Base-by-base conservation (phyloP, 202 grass and related monocot genomes). In the Elaeis oleifera region DNA sequence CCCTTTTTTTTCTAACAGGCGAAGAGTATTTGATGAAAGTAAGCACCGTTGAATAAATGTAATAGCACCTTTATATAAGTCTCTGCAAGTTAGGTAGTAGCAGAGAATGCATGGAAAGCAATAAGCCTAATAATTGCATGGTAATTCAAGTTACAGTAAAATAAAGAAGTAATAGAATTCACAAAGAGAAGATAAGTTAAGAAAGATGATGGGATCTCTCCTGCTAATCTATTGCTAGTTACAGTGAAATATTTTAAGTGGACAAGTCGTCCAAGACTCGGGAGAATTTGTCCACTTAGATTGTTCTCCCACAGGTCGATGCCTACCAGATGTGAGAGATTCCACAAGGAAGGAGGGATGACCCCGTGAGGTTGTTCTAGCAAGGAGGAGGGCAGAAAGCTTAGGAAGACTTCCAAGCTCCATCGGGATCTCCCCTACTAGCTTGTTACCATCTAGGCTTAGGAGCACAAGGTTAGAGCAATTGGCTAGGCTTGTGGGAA, bases 371-470 rank as follows among this genome's bases (percentile, higher is more conserved):
- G 11, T 57, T 78, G 51, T 71, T 3, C 1, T 0, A 25, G 23
- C 8, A 3, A 71, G 67, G 27, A 1, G 3, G 23, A 71, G 21
- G 0, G 28, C 4, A 25, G 63, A 4, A 26, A 71, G 51, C 29
- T 56, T 78, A 36, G 21, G 13, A 17, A 70, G 26, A 61, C 4
- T 4, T 27, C 75, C 75, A 7, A 78, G 31, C 66, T 54, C 54
- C 15, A 18, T 39, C 1, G 75, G 75, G 24, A 71, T 23, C 19
- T 61, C 20, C 18, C 59, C 66, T 16, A 3, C 16, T 6, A 78
- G 31, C 36, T 63, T 18, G 67, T 78, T 78, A 25, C 8, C 1
- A 23, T 16, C 29, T 57, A 71, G 24, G 25, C 0, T 1, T 27
- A 79, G 5, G 56, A 2, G 3, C 19, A 59, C 21, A 22, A 67